phyloP scores from a whole-genome alignment of 257 asterid species.

The Solanum medicagineum region DNA sequence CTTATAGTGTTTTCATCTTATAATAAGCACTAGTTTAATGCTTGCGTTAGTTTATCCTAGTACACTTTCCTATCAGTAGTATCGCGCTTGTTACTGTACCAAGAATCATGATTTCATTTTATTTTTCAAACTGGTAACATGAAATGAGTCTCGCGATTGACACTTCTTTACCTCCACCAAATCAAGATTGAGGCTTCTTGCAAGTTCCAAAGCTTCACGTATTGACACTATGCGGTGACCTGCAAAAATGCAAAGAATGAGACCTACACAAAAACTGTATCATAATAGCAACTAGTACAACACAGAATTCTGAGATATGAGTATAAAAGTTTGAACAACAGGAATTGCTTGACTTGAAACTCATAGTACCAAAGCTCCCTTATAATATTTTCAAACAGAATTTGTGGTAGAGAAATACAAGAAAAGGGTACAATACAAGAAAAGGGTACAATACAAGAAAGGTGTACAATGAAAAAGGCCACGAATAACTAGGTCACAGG shows the following conservation, averaged over 20 bases:
- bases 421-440: not conserved
- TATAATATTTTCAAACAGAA: not conserved
- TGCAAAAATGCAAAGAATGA: constrained; percentile 14
- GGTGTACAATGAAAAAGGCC: not conserved
- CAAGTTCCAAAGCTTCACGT: constrained; percentile 47
- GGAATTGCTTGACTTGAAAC: not conserved
- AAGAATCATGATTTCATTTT: not conserved
- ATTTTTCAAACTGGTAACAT: not conserved
- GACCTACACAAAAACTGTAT: not conserved
- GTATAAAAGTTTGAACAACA: not conserved
- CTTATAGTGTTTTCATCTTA: not conserved
- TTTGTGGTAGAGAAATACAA: not conserved
- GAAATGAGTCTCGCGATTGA: not conserved
- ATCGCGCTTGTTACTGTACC: not conserved
- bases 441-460: not conserved
- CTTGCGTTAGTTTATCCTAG: not conserved
- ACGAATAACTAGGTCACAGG: not conserved
- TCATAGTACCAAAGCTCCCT: not conserved
- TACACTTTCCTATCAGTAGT: not conserved
- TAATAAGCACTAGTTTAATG: not conserved
- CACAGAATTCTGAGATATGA: not conserved
- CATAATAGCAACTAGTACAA: not conserved
- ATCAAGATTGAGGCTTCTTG: constrained; percentile 49
- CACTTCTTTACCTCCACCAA: constrained; percentile 64
- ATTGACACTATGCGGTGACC: constrained; percentile 47